These are phyloP conservation scores for Caryopteris hybrid DNA, from an alignment of 305 asterid genomes.

Conservation along the genomic window DNA sequence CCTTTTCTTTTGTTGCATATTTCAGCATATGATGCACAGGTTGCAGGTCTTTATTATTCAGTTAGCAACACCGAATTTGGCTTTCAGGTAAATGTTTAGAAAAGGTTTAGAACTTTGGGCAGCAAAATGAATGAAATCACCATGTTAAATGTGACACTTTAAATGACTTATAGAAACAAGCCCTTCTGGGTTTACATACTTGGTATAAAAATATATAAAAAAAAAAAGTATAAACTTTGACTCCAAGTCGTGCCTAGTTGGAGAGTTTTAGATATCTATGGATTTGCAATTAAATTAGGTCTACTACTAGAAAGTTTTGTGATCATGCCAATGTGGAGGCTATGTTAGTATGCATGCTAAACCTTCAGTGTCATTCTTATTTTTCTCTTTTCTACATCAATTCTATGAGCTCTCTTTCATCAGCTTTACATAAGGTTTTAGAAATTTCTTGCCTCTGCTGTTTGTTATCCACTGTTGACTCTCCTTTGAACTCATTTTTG, in stretches of 20 bases:
- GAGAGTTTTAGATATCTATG: neutral
- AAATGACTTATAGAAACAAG: neutral
- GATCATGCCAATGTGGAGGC: neutral
- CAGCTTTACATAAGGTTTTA: neutral
- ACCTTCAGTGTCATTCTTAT: conserved; percentile 5
- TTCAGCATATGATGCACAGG: conserved; percentile 95
- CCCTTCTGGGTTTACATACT: neutral
- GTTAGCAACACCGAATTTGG: conserved; percentile 61
- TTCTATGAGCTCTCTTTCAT: conserved; percentile 13
- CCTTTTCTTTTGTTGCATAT: conserved; percentile 19
- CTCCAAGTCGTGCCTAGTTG: neutral
- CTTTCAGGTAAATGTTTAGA: conserved; percentile 59
- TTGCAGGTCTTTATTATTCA: conserved; percentile 91
- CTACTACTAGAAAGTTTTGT: neutral
- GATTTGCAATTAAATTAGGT: neutral
- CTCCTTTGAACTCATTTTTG: neutral
- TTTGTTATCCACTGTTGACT: neutral
- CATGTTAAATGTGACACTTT: neutral
- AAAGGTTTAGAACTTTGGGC: neutral
- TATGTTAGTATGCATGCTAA: neutral
- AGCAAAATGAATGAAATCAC: neutral
- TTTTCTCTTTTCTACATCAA: conserved; percentile 2
- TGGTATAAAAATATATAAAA: neutral
- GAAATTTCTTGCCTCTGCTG: neutral
- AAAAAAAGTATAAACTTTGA: neutral